Base-by-base conservation (phyloP, 2,329 filamentous ascomycete species). In the Kalaharituber pfeilii region DNA sequence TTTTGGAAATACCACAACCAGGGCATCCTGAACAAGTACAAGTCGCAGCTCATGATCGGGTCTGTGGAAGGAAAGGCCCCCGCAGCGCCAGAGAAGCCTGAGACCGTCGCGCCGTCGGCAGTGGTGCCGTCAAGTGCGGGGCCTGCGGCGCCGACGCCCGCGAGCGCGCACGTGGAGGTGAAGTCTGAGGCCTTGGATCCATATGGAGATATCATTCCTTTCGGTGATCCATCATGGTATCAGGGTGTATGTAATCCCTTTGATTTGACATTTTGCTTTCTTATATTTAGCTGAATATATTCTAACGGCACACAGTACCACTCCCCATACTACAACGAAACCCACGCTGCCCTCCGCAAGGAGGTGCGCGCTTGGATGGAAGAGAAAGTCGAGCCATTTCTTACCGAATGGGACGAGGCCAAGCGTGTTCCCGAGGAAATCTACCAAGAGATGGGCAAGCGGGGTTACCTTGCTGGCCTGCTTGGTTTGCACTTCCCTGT, bases 401-500 rank as follows among this genome's bases (percentile, higher is more conserved):
- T 96, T 54, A 84, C 80, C 39, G 91, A 98, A 69, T 98, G 91
- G 91, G 91, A 98, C 63, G 91, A 96, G 75, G 85, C 82, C 64
- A 93, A 87, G 73, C 78, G 81, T 66, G 87, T 96, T 1, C 89
- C 91, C 0, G 79, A 84, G 47, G 77, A 79, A 62, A 85, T 98
- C 66, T 98, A 94, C 77, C 89, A 94, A 73, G 80, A 91, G 67
- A 91, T 95, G 82, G 91, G 91, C 55, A 81, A 86, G 60, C 80
- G 85, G 47, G 91, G 91, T 39, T 98, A 95, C 67, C 78, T 98
- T 18, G 83, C 87, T n/a, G 91, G 91, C 54, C 75, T 96, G 56
- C 74, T 98, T 60, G 91, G 89, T 60, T 77, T 86, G 58, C 75
- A 84, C 66, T 96, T 85, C 71, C 87, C 86, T 13, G 77, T 75